These are phyloP conservation scores for Coemansia sp. DNA, from an alignment of 371 early-diverging fungal genomes.

Conservation along the genomic window DNA sequence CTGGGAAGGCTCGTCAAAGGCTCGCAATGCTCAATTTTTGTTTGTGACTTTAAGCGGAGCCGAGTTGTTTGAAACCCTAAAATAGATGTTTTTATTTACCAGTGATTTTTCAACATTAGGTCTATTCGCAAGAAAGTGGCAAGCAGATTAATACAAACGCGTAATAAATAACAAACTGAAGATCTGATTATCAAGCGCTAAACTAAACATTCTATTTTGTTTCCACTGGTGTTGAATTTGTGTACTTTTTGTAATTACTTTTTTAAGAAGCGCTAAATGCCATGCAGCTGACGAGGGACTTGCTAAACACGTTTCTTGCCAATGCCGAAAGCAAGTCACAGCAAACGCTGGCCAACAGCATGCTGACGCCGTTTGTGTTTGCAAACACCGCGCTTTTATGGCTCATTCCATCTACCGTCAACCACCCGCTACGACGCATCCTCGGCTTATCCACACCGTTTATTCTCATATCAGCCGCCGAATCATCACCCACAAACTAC, in stretches of 20 bases:
- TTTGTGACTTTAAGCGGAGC: no score
- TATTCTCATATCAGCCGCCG: conserved; percentile 24
- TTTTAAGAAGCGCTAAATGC: conserved; percentile 10
- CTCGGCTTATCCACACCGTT: conserved; percentile 32
- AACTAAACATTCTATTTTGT: not conserved
- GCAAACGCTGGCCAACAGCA: conserved; percentile 13
- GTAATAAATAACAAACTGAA: no score
- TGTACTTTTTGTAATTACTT: not conserved
- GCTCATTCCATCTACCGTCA: conserved; percentile 21
- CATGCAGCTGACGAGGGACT: conserved; percentile 29
- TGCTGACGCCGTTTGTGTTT: conserved; percentile 33
- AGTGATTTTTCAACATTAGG: no score
- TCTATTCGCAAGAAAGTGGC: no score
- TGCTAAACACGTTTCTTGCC: conserved; percentile 28
- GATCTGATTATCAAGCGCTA: no score
- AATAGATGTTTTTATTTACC: no score
- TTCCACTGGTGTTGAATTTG: not conserved
- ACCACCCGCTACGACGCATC: conserved; percentile 37
- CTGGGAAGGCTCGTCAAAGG: no score
- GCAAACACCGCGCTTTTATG: conserved; percentile 32
- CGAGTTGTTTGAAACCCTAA: no score
- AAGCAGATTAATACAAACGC: no score
- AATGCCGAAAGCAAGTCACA: conserved; percentile 21
- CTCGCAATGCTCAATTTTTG: no score
- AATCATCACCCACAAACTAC: not conserved